Evolutionary conservation across 2,329 filamentous ascomycete genomes (phyloP).

Genomic region (Ophiostoma australiae): DNA sequence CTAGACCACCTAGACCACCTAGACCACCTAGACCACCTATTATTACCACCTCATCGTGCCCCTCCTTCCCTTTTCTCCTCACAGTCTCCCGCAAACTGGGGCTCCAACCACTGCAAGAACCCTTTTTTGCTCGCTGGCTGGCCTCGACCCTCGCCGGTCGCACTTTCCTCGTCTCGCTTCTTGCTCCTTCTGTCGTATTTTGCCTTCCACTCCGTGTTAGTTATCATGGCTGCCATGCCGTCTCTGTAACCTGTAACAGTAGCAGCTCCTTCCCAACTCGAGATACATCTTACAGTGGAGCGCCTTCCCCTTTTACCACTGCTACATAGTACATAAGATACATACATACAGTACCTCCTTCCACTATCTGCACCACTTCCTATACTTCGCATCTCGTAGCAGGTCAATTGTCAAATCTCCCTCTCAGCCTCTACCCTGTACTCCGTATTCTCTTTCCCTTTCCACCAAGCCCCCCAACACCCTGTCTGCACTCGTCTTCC

Average conservation of each 20-base stretch:
- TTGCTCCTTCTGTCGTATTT: background rate
- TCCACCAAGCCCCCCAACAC: background rate
- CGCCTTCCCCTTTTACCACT: conserved; percentile 12
- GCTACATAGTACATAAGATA: background rate
- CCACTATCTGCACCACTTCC: background rate
- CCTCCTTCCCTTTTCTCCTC: conserved; percentile 10
- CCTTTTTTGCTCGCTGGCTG: background rate
- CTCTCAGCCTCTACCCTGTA: background rate
- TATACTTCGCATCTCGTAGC: background rate
- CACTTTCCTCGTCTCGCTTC: background rate
- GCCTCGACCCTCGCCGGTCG: background rate
- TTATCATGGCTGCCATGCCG: too few species aligned
- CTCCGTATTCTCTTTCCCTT: background rate
- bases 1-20: background rate
- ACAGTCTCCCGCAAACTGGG: background rate
- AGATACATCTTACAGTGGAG: conserved; percentile 1
- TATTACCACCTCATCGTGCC: background rate
- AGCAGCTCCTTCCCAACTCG: background rate
- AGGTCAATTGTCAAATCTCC: conserved; percentile 11
- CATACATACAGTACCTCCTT: background rate
- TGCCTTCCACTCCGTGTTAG: background rate
- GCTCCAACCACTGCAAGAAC: background rate
- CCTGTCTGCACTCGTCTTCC: background rate
- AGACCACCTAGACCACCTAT: background rate
- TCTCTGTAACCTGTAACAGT: background rate